These are phyloP conservation scores for Ceratobasidium sp. DNA, from an alignment of 1,284 basidiomycete species.

Conservation along the genomic window DNA sequence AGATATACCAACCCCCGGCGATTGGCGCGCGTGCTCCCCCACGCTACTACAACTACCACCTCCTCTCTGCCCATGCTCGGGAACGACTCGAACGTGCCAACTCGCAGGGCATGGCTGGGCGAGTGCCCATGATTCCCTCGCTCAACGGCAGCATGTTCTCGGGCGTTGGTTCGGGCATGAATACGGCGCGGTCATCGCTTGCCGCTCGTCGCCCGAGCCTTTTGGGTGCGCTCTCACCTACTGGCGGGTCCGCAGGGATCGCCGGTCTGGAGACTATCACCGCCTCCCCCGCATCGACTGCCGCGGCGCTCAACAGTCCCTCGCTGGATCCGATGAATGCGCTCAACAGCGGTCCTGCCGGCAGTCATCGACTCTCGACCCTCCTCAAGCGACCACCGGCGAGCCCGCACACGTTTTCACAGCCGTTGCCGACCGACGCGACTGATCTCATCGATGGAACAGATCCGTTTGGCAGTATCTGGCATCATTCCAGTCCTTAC, in stretches of 20 bases:
- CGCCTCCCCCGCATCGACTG: constrained; percentile 33
- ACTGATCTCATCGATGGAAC: constrained; percentile 41
- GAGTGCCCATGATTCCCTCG: constrained; percentile 17
- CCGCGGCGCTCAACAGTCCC: constrained; percentile 30
- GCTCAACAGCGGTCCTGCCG: constrained; percentile 31
- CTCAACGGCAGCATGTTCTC: constrained; percentile 17
- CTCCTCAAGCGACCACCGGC: constrained; percentile 36
- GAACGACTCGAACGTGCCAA: constrained; percentile 28
- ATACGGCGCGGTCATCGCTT: constrained; percentile 18
- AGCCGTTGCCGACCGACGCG: constrained; percentile 34
- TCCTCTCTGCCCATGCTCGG: constrained; percentile 18
- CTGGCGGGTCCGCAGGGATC: constrained; percentile 31
- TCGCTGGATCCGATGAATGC: constrained; percentile 27
- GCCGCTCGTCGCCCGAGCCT: constrained; percentile 20
- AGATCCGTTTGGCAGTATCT: constrained; percentile 42
- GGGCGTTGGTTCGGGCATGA: constrained; percentile 22
- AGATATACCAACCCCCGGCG: constrained; percentile 38
- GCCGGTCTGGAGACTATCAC: constrained; percentile 37
- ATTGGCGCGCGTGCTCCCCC: constrained; percentile 35
- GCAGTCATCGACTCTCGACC: constrained; percentile 27
- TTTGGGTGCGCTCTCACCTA: background rate
- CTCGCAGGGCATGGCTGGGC: background rate
- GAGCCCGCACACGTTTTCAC: constrained; percentile 34
- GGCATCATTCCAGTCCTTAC: constrained; percentile 44
- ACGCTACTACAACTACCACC: constrained; percentile 22